Evolutionary conservation across 495 filamentous ascomycete genomes (phyloP), one percentile per base, ranked within the genome.

Genomic region (Penicillium ochrochloron): DNA sequence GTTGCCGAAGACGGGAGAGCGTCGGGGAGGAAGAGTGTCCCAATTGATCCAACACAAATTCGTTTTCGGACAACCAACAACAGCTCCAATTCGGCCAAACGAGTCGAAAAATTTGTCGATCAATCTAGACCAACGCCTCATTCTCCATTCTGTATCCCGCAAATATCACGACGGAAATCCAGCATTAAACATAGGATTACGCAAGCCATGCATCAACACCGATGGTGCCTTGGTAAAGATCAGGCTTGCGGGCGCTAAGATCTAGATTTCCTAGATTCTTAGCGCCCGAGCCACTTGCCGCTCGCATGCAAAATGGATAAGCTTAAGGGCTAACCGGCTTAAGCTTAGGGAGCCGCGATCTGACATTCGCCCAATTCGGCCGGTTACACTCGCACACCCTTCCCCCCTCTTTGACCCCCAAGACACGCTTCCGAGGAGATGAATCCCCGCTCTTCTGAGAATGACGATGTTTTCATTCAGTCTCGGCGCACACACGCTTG

Each of bases 31-130:
- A 29, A 31, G 3, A 19, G 0, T 9, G 10, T 14, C 51, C 29
- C 25, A 29, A 54, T 54, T 33, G 15, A 23, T 33, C 31, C 8
- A 52, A 46, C 63, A 64, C 63, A 55, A 65, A 66, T 68, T 68
- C 70, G 66, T 64, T 71, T 69, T 65, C 71, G 69, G 67, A 21
- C 58, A 53, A 57, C 54, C 50, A 19, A 57, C 52, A 65, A 64
- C 54, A 59, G 62, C 37, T 25, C 35, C 53, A n/a, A 33, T 50
- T 37, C 3, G 33, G 31, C 12, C 54, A 33, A n/a, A 34, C 6
- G 35, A 17, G 23, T 29, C 25, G 12, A 33, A n/a, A 33, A 39
- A 56, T 8, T 14, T 7, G 41, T 9, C 34, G 54, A 62, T 60
- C 56, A 23, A 33, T 63, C 70, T 66, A 66, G 57, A 62, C 54